Base-by-base conservation (phyloP, 805 yeast genomes). In the Candida orba region DNA sequence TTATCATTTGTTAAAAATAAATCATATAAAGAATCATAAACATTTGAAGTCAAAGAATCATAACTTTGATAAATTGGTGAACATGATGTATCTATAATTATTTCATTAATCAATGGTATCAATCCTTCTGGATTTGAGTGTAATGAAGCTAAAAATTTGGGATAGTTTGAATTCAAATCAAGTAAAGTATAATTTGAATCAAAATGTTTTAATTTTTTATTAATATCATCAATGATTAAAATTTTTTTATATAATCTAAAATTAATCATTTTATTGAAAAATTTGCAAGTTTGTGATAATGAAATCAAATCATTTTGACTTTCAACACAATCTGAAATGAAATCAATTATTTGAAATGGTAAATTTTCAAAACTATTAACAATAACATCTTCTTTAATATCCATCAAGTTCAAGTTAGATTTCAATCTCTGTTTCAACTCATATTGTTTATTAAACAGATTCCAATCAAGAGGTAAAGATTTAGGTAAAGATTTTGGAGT, bases 391-490 rank as follows among this genome's bases (percentile, higher is more conserved):
- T 35, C 43, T 29, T 23, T 40, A 8, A 27, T 39, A 27, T 35
- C 42, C 33, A 9, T 42, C 30, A 18, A 41, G 42, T 34, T 41
- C 37, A 8, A 12, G 6, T 40, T 40, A 7, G 54, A 46, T 29
- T 36, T 45, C 37, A 41, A 41, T 20, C 44, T 52, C 34, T 56
- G 58, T 22, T 56, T 52, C 34, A 56, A 36, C 18, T 46, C 44
- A 27, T 49, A 58, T 37, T 58, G 60, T 31, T 52, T 54, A 45
- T 58, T 56, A 45, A 58, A 58, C 45, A 58, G 50, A 13, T 47
- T 47, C 62, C 62, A 58, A 41, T 58, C 60, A 20, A 58, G 49
- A 4, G 62, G 62, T 9, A 56, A 37, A 3, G 57, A 52, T 32
- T 51, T 58, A 14, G 62, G 60, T 30, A 58, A 35, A 3, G 62